Percentiles rank a stretch among this genome's conserved stretches.
These are phyloP conservation scores for Wickerhamiella domercqiae DNA, from an alignment of 805 yeast species.

Conservation along the genomic window DNA sequence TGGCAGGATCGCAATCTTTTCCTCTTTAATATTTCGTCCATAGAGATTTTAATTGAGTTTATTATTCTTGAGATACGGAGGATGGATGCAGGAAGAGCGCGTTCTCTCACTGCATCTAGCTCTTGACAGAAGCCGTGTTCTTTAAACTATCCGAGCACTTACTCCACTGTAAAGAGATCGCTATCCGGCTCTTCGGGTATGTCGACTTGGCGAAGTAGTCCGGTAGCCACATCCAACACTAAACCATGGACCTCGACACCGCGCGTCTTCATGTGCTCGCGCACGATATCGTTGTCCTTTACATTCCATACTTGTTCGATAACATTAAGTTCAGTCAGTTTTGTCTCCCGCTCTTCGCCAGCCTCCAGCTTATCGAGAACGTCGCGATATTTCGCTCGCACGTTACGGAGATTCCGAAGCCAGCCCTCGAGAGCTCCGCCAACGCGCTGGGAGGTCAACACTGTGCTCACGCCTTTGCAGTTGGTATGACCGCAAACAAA, in stretches of 20 bases:
- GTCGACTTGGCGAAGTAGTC: conserved; percentile 36
- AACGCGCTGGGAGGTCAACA: conserved; percentile 44
- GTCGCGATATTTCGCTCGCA: conserved; percentile 43
- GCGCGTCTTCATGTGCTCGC: conserved; percentile 44
- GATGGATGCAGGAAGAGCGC: too few relatives aligned
- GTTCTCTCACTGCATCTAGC: too few relatives aligned
- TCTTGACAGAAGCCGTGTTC: too few relatives aligned
- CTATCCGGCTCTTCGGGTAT: conserved; percentile 24
- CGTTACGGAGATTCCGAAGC: conserved; percentile 50
- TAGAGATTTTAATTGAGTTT: too few relatives aligned
- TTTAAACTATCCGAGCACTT: too few relatives aligned
- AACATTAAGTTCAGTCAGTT: conserved; percentile 63
- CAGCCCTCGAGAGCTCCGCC: conserved; percentile 61
- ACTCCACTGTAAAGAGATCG: neutral
- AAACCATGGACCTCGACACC: conserved; percentile 68
- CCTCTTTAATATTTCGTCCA: too few relatives aligned
- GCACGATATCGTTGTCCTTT: conserved; percentile 46
- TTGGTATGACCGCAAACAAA: conserved; percentile 89
- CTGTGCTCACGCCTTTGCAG: conserved; percentile 86
- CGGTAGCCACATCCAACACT: conserved; percentile 70
- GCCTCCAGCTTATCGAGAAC: conserved; percentile 36
- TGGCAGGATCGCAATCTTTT: too few relatives aligned
- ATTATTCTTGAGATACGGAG: too few relatives aligned
- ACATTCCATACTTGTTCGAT: conserved; percentile 55
- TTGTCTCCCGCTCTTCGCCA: conserved; percentile 39